Evolutionary conservation across 78 protist genomes (phyloP), one percentile per base, ranked within the genome.

Genomic region (Dictyostelium purpureum): DNA sequence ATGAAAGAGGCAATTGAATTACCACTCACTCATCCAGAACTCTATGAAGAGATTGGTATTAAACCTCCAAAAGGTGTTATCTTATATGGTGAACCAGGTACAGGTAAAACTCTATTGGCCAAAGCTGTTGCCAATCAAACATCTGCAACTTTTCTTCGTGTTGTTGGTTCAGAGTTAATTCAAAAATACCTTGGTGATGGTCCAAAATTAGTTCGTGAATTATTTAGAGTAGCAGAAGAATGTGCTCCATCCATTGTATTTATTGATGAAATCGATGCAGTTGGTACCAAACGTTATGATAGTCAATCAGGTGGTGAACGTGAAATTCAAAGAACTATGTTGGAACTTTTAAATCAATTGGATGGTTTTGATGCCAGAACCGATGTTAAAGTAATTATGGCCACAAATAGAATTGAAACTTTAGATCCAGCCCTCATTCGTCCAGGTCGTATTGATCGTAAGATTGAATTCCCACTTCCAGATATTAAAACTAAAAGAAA

Each of bases 181-280:
- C 99, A 99, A 90, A 99, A 98, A 92, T 99, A 98, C 92, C 94
- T 98, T 35, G 99, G 99, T 42, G 99, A 98, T 40, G 99, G 99
- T 21, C 99, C 99, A 31, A 98, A 98, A 96, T 95, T 98, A 4
- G 99, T 99, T 9, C 96, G 99, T n/a, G 99, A 98, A 66, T 90
- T 98, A 37, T 99, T 98, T 94, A 88, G 98, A 33, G 97, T 97
- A 4, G 99, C 99, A 0, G 97, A 98, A 21, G 99, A 98, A 73
- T 77, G 80, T 61, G 99, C 99, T 16, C 99, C 99, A 28, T 92
- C 99, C 69, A 99, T 99, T 40, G 99, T 99, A 66, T 99, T 99
- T 96, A 99, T 99, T 51, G 99, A 99, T 88, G 99, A 99, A 89
- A 99, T 99, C 54, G 99, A 99, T 69, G 99, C 99, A 28, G 97